Evolutionary conservation across 331 rosid species (phyloP).

Genomic region (Acacia pycnantha): DNA sequence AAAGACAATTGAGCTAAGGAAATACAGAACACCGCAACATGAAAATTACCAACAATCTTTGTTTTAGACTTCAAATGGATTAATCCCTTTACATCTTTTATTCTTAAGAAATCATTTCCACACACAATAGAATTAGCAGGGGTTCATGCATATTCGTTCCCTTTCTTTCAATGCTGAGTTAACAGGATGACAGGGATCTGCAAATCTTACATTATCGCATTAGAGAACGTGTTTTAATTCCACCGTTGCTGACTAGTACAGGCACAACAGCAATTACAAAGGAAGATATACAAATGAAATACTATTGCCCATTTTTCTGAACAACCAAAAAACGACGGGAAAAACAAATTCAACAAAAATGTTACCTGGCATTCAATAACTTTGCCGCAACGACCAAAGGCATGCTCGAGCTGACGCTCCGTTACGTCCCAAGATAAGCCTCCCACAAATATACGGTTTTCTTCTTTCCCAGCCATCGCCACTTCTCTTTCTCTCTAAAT

Average conservation of each 20-base stretch:
- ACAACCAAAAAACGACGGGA: slow-evolving; percentile 12
- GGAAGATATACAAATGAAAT: not conserved
- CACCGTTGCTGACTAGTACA: not conserved
- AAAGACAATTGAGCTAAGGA: not conserved
- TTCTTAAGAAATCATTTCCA: not conserved
- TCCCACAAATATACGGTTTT: slow-evolving; percentile 84
- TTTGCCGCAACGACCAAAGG: slow-evolving; percentile 82
- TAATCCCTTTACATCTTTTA: not conserved
- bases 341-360: not conserved
- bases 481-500: slow-evolving; percentile 15
- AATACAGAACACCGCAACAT: not conserved
- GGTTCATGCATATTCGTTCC: not conserved
- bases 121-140: not conserved
- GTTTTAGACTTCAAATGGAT: not conserved
- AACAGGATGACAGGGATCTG: not conserved
- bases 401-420: slow-evolving; percentile 87
- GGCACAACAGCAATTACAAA: not conserved
- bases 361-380: slow-evolving; percentile 76
- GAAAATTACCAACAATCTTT: not conserved
- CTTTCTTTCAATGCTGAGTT: not conserved
- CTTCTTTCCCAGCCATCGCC: slow-evolving; percentile 85
- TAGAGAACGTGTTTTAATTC: not conserved
- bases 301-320: not conserved
- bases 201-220: not conserved
- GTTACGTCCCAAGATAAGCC: slow-evolving; percentile 86